Base-by-base conservation (phyloP, 176 grass and related monocot species). In the Zizania latifolia region DNA sequence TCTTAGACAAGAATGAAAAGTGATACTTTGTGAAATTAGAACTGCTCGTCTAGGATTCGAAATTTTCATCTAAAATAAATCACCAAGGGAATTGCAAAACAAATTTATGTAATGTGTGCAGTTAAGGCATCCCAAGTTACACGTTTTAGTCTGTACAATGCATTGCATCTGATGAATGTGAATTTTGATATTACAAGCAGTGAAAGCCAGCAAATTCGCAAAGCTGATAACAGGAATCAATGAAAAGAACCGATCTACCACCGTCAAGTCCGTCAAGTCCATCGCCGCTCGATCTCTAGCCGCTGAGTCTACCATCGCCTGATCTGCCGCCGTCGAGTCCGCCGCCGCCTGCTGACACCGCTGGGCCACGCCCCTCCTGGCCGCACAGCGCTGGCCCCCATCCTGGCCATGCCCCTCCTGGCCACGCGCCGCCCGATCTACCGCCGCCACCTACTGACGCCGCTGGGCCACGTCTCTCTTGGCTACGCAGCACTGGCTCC, bases 221-320 rank as follows among this genome's bases (percentile, higher is more conserved):
- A 87, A 65, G 59, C 88, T 93, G 59, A 93, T 84, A 32, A 57
- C 93, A 56, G 85, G 74, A 75, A 97, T 81, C 58, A 97, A 85
- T 86, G 83, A 97, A 82, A 97, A 97, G 83, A 93, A 97, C n/a
- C 82, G 80, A 62, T 93, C 93, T 4, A 97, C n/a, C n/a, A n/a
- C n/a, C n/a, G n/a, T n/a, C n/a, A n/a, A n/a, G n/a, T n/a, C n/a
- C n/a, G n/a, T n/a, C n/a, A n/a, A n/a, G n/a, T n/a, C n/a, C n/a
- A n/a, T n/a, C n/a, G n/a, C n/a, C n/a, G n/a, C n/a, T n/a, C n/a
- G n/a, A n/a, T n/a, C n/a, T n/a, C n/a, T n/a, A n/a, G n/a, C n/a
- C n/a, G n/a, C n/a, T n/a, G n/a, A n/a, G n/a, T n/a, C n/a, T n/a
- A n/a, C n/a, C n/a, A n/a, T n/a, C n/a, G n/a, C n/a, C n/a, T n/a